phyloP scores from a whole-genome alignment of 2,329 filamentous ascomycete species.

The Fusarium nelsonii region DNA sequence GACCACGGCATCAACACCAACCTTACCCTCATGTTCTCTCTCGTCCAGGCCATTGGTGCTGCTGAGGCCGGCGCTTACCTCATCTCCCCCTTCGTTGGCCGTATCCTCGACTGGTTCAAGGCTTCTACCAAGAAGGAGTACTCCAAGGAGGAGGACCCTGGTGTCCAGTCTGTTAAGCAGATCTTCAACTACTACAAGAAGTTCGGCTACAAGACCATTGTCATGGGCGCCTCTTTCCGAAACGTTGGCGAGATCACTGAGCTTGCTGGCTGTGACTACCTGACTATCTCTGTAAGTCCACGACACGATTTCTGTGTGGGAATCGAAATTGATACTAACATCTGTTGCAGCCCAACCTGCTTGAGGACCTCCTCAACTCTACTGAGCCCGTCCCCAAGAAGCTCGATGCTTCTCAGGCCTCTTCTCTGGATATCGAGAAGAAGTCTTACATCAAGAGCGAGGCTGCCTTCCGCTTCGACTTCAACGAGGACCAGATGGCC shows the following conservation, averaged over 20 bases:
- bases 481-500: conserved; percentile 99
- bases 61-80: conserved; percentile 96
- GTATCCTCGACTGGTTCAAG: conserved; percentile 99
- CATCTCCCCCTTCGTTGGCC: conserved; percentile 98
- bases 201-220: conserved; percentile 97
- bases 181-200: conserved; percentile 99
- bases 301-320: not conserved
- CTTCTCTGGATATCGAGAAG: conserved; percentile 82
- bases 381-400: conserved; percentile 87
- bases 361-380: conserved; percentile 94
- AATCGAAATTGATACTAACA: conserved; percentile 35
- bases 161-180: conserved; percentile 90
- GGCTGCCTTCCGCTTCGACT: conserved; percentile 94
- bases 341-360: conserved; percentile 78
- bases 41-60: conserved; percentile 92
- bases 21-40: conserved; percentile 98
- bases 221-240: conserved; percentile 99
- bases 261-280: conserved; percentile 97
- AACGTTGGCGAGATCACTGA: conserved; percentile 97
- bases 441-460: conserved; percentile 92
- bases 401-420: conserved; percentile 78
- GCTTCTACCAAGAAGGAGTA: conserved; percentile 94
- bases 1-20: conserved; percentile 98
- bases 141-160: conserved; percentile 89
- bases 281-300: conserved; percentile 90